Conservation (phyloP, 164 flowering plant species). For the Sextonia rubra region DNA sequence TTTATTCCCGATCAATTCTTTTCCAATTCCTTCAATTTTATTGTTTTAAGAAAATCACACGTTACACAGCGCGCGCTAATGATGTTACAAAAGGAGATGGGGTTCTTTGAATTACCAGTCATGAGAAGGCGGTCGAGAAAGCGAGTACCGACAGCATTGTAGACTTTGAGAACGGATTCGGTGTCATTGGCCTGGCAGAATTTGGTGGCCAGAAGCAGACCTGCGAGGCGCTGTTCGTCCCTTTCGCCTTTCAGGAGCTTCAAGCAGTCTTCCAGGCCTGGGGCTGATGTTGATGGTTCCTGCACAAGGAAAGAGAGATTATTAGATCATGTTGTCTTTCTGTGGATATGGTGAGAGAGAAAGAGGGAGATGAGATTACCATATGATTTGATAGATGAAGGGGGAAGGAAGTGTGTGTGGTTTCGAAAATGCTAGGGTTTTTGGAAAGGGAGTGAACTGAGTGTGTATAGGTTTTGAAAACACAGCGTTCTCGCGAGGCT, state of each 20-base stretch:
- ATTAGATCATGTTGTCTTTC: too few relatives aligned
- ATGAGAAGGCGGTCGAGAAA: slow-evolving; percentile 86
- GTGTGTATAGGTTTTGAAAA: too few relatives aligned
- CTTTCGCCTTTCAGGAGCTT: slow-evolving; percentile 78
- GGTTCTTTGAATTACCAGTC: slow-evolving; percentile 45
- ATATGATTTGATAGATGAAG: too few relatives aligned
- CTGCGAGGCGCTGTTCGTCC: slow-evolving; percentile 89
- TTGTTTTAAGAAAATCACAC: too few relatives aligned
- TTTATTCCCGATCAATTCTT: slow-evolving; percentile 31
- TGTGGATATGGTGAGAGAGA: too few relatives aligned
- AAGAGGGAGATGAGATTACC: too few relatives aligned
- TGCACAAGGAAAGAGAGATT: background rate
- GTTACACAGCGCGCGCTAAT: too few relatives aligned
- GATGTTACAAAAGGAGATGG: background rate
- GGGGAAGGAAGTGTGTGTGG: too few relatives aligned
- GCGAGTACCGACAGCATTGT: slow-evolving; percentile 59
- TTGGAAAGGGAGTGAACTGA: too few relatives aligned
- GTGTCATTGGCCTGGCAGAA: slow-evolving; percentile 60
- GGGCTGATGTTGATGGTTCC: slow-evolving; percentile 13
- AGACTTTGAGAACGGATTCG: slow-evolving; percentile 46
- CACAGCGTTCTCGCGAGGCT: too few relatives aligned
- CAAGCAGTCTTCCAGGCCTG: slow-evolving; percentile 65
- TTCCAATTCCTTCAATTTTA: slow-evolving; percentile 50
- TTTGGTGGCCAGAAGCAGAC: slow-evolving; percentile 78
- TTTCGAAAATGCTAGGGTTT: too few relatives aligned